Evolutionary conservation across 2,329 filamentous ascomycete species (phyloP).

Genomic region (Paramyrothecium sp.): DNA sequence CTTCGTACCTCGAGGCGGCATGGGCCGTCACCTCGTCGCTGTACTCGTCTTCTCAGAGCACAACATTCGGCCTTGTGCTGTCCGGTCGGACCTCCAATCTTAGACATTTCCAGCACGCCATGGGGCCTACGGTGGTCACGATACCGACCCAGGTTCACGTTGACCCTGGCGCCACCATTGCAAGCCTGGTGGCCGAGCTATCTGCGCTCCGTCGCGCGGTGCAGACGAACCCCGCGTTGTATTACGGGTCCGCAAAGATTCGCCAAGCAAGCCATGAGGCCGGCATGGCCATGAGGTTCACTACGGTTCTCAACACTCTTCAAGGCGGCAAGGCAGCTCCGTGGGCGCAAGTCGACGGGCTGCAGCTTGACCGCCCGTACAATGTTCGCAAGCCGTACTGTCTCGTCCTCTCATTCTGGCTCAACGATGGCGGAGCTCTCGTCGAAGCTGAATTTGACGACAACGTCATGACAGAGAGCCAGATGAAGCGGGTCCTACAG

Average conservation of each 20-base stretch:
- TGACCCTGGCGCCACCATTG: not conserved
- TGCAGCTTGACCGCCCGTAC: not conserved
- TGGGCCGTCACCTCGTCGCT: not conserved
- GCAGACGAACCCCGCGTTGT: not conserved
- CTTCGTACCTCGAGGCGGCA: not conserved
- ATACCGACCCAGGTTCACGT: not conserved
- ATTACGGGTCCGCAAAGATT: not conserved
- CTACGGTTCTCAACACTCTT: not conserved
- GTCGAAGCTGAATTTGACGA: not conserved
- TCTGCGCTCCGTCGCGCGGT: not conserved
- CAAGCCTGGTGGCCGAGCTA: not conserved
- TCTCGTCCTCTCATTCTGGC: not conserved
- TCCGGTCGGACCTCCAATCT: not conserved
- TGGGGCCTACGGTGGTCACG: not conserved
- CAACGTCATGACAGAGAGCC: not conserved
- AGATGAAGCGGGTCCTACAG: slow-evolving; percentile 2
- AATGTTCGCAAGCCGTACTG: not conserved
- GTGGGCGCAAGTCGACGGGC: not conserved
- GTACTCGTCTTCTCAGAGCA: not conserved
- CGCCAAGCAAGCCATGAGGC: not conserved
- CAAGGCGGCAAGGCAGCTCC: not conserved
- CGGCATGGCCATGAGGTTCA: not conserved
- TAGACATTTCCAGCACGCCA: not conserved
- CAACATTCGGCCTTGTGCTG: not conserved
- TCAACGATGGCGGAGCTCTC: not conserved